phyloP scores from a whole-genome alignment of 768 basidiomycete species.

The Russula emetica region DNA sequence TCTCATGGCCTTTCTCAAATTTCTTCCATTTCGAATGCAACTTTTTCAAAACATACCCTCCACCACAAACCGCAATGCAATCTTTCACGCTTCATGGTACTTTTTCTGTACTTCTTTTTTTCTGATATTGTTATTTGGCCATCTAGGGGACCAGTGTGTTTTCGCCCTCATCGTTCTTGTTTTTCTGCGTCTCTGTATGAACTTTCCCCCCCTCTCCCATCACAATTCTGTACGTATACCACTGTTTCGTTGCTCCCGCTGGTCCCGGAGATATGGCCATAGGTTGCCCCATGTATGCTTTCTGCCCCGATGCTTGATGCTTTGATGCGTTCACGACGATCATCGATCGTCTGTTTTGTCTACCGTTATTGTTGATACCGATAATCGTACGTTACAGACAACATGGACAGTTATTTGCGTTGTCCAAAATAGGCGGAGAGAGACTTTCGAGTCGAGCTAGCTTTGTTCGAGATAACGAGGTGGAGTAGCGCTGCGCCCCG shows the following conservation, averaged over 20 bases:
- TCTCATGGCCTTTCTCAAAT: neutral
- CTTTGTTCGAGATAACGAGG: neutral
- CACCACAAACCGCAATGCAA: neutral
- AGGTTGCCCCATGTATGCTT: constrained; percentile 11
- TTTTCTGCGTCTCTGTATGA: neutral
- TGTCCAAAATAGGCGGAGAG: neutral
- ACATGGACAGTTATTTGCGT: constrained; percentile 9
- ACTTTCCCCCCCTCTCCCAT: neutral
- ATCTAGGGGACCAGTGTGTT: constrained; percentile 25
- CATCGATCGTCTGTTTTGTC: constrained; percentile 1
- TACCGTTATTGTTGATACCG: constrained; percentile 9
- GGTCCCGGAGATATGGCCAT: constrained; percentile 27
- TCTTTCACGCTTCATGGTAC: constrained; percentile 2
- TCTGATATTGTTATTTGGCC: constrained; percentile 22
- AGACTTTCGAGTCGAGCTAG: neutral
- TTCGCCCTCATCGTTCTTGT: neutral
- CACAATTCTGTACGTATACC: constrained; percentile 11
- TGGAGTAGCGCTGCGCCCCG: neutral
- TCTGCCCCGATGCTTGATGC: neutral
- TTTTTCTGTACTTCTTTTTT: neutral
- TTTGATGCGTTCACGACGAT: neutral
- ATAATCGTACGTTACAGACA: constrained; percentile 20
- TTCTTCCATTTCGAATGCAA: neutral
- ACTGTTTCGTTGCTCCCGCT: constrained; percentile 13
- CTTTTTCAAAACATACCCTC: constrained; percentile 12